Conservation (phyloP, 139 green algal genomes). For the Pseudopediastrum boryanum region DNA sequence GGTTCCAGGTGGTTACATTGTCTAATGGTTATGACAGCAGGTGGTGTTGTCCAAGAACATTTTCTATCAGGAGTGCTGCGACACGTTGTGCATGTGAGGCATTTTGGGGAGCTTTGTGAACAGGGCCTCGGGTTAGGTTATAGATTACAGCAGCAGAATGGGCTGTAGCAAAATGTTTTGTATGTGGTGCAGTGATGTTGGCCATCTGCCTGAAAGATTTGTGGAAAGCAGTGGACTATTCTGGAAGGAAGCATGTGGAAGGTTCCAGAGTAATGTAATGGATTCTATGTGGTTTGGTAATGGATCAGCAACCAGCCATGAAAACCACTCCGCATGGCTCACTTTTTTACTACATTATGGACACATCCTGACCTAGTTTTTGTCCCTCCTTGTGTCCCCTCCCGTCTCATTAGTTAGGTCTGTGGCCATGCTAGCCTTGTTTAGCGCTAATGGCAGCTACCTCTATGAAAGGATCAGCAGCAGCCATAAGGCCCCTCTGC, state of each 20-base stretch:
- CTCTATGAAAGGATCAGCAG: constrained; percentile 39
- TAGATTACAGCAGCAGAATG: too few relatives aligned
- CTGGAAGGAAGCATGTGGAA: too few relatives aligned
- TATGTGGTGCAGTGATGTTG: background rate
- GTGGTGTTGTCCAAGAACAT: constrained; percentile 26
- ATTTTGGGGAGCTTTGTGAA: background rate
- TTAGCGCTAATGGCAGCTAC: constrained; percentile 31
- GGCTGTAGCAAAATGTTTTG: too few relatives aligned
- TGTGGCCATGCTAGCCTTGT: constrained; percentile 28
- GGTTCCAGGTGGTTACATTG: too few relatives aligned
- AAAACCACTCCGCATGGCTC: too few relatives aligned
- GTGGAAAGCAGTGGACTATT: too few relatives aligned
- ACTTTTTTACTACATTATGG: background rate
- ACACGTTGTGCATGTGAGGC: constrained; percentile 36
- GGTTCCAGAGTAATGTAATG: too few relatives aligned
- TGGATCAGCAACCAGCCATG: too few relatives aligned
- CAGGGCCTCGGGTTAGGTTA: too few relatives aligned
- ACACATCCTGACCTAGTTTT: background rate
- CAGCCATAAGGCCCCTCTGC: too few relatives aligned
- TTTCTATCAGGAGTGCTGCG: constrained; percentile 27
- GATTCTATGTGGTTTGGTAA: too few relatives aligned
- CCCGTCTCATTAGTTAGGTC: constrained; percentile 18
- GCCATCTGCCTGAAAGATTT: background rate
- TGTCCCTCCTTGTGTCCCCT: background rate
- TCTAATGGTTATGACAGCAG: background rate